phyloP scores from a whole-genome alignment of 345 rosid species.

The Mercurialis annua region DNA sequence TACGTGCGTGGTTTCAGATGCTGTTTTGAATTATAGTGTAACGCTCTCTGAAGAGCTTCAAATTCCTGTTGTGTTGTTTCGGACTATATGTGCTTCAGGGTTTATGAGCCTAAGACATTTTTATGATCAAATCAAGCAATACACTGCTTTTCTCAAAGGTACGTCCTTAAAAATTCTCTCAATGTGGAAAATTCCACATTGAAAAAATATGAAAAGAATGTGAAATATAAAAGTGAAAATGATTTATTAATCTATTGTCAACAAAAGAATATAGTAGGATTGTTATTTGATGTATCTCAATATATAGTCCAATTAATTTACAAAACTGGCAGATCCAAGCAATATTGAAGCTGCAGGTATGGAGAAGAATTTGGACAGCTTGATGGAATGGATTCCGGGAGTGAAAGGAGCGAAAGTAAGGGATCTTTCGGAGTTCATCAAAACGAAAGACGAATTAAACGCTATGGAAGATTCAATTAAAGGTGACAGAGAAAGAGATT shows the following conservation, averaged over 20 bases:
- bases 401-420: constrained; percentile 11
- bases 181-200: too few species aligned
- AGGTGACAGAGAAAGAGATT: background rate
- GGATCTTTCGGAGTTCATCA: background rate
- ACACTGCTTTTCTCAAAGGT: constrained; percentile 5
- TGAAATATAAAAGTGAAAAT: too few species aligned
- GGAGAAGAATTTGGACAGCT: constrained; percentile 3
- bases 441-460: background rate
- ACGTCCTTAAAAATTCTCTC: too few species aligned
- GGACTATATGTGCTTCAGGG: constrained; percentile 18
- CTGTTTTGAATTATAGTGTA: constrained; percentile 8
- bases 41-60: constrained; percentile 5
- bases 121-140: constrained; percentile 13
- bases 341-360: background rate
- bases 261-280: too few species aligned
- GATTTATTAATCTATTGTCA: too few species aligned
- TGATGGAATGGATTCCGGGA: constrained; percentile 11
- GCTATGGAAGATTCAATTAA: constrained; percentile 1
- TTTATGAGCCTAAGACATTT: constrained; percentile 10
- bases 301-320: too few species aligned
- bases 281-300: too few species aligned
- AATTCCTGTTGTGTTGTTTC: constrained; percentile 17
- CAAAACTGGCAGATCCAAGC: constrained; percentile 1
- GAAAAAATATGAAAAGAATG: too few species aligned
- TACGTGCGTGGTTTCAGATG: constrained; percentile 16